These are phyloP conservation scores for Kodamaea jinghongensis DNA, from an alignment of 805 yeast genomes.

Conservation along the genomic window DNA sequence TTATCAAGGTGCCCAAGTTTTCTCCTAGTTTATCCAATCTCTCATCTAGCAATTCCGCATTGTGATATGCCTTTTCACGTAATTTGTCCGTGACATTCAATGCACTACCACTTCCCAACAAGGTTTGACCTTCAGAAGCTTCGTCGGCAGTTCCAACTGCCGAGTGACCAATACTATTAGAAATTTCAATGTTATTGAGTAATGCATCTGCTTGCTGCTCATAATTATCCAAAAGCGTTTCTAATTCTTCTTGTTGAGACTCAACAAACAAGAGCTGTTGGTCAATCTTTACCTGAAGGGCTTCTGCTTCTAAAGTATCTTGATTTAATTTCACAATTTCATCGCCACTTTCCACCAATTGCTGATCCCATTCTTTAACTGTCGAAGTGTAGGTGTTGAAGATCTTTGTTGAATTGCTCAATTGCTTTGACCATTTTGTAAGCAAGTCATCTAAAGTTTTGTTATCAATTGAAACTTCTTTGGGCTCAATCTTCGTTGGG, in stretches of 20 bases:
- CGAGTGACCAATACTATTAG: slow-evolving; percentile 19
- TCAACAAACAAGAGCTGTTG: slow-evolving; percentile 83
- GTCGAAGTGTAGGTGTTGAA: slow-evolving; percentile 74
- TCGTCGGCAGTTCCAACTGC: slow-evolving; percentile 2
- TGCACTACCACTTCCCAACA: slow-evolving; percentile 15
- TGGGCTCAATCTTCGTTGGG: slow-evolving; percentile 58
- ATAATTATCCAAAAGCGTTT: slow-evolving; percentile 73
- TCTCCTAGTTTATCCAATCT: slow-evolving; percentile 74
- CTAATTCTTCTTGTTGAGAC: slow-evolving; percentile 90
- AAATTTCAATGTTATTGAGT: slow-evolving; percentile 43
- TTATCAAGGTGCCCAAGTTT: slow-evolving; percentile 70
- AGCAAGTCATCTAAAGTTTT: slow-evolving; percentile 91
- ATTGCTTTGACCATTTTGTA: slow-evolving; percentile 87
- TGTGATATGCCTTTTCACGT: slow-evolving; percentile 82
- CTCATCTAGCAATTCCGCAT: slow-evolving; percentile 83
- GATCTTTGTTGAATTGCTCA: slow-evolving; percentile 67
- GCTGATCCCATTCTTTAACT: slow-evolving; percentile 82
- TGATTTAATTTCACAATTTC: slow-evolving; percentile 74
- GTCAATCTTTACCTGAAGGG: slow-evolving; percentile 79
- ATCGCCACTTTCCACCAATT: slow-evolving; percentile 80
- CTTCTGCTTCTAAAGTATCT: slow-evolving; percentile 79
- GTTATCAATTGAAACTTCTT: slow-evolving; percentile 77
- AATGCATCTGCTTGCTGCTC: slow-evolving; percentile 67
- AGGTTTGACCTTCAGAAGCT: slow-evolving; percentile 1
- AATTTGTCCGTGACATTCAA: slow-evolving; percentile 72